Conservation (phyloP, 1,284 basidiomycete genomes). For the Inonotus hispidus region DNA sequence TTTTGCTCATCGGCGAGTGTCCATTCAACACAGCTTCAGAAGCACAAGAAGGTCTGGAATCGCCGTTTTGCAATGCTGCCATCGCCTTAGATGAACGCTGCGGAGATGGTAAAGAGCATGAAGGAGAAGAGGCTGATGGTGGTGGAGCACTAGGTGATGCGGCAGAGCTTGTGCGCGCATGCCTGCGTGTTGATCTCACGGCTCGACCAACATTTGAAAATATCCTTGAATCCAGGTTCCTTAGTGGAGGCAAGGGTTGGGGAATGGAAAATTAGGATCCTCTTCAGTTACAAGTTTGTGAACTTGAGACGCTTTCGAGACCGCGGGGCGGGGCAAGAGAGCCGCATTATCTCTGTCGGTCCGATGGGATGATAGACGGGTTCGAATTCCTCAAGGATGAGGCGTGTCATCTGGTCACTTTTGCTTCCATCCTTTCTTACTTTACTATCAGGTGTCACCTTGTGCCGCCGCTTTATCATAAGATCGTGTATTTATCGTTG, state of each 20-base stretch:
- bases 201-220: slow-evolving; percentile 79
- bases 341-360: neutral
- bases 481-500: neutral
- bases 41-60: slow-evolving; percentile 72
- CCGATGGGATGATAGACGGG: neutral
- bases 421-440: neutral
- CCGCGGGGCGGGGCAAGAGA: no score
- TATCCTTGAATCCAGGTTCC: slow-evolving; percentile 73
- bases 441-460: neutral
- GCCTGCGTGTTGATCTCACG: slow-evolving; percentile 66
- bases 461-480: neutral
- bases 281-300: slow-evolving; percentile 3
- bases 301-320: neutral
- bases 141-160: slow-evolving; percentile 80
- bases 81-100: slow-evolving; percentile 75
- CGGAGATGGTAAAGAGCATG: slow-evolving; percentile 59
- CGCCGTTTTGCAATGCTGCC: slow-evolving; percentile 67
- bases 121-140: slow-evolving; percentile 71
- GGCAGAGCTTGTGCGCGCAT: slow-evolving; percentile 72
- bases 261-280: slow-evolving; percentile 26
- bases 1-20: slow-evolving; percentile 92
- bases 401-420: neutral
- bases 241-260: slow-evolving; percentile 67
- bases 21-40: slow-evolving; percentile 87
- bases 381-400: neutral